Evolutionary conservation across 805 yeast genomes (phyloP).

Genomic region (Candida tammaniensis): DNA sequence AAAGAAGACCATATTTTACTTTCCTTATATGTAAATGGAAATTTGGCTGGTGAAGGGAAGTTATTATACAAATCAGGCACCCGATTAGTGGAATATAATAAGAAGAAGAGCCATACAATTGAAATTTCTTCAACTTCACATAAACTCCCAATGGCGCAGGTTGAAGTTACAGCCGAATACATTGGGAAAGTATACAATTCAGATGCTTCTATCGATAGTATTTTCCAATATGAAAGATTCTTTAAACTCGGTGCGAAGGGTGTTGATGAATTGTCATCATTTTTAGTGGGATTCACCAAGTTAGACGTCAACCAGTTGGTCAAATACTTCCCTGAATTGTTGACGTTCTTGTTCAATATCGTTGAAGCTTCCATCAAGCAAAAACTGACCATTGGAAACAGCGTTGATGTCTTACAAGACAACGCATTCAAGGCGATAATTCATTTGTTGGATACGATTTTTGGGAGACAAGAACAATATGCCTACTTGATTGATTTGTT

Average conservation of each 20-base stretch:
- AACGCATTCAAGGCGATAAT: slow-evolving; percentile 53
- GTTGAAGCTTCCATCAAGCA: slow-evolving; percentile 27
- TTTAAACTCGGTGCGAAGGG: slow-evolving; percentile 42
- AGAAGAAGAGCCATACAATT: slow-evolving; percentile 39
- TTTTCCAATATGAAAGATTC: slow-evolving; percentile 52
- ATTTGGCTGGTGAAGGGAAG: slow-evolving; percentile 56
- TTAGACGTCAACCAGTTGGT: slow-evolving; percentile 53
- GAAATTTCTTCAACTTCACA: slow-evolving; percentile 41
- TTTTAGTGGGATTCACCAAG: slow-evolving; percentile 50
- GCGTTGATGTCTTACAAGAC: slow-evolving; percentile 31
- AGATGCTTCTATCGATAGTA: slow-evolving; percentile 50
- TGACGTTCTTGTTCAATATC: slow-evolving; percentile 34
- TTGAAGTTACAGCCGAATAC: slow-evolving; percentile 59
- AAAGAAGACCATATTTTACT: slow-evolving; percentile 55
- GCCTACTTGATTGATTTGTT: slow-evolving; percentile 55
- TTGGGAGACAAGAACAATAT: slow-evolving; percentile 66
- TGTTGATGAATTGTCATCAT: slow-evolving; percentile 43
- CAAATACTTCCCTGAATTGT: slow-evolving; percentile 60
- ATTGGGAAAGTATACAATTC: slow-evolving; percentile 66
- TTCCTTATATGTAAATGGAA: slow-evolving; percentile 62
- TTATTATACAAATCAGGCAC: slow-evolving; percentile 49
- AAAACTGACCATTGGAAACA: slow-evolving; percentile 14
- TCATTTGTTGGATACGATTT: slow-evolving; percentile 57
- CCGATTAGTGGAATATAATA: slow-evolving; percentile 45
- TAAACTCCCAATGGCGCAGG: slow-evolving; percentile 40